A percentile compares a stretch with the other conserved stretches of the same genome.
Evolutionary conservation across 805 yeast species (phyloP).

Genomic region (Candida hungchunana): DNA sequence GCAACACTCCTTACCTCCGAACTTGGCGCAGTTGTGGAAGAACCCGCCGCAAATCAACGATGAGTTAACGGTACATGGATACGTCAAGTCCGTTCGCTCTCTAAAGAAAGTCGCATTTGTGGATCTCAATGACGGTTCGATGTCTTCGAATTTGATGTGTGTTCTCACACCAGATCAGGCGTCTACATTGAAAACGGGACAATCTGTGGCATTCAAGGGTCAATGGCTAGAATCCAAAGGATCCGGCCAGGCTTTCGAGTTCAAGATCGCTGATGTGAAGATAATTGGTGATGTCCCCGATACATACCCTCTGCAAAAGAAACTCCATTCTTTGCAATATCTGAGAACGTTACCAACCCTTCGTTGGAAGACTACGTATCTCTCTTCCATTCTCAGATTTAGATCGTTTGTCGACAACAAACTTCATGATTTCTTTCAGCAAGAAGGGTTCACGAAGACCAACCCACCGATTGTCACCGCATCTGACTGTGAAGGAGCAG

Average conservation of each 20-base stretch:
- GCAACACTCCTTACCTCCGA: slow-evolving; percentile 11
- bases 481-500: slow-evolving; percentile 97
- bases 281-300: slow-evolving; percentile 60
- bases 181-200: slow-evolving; percentile 38
- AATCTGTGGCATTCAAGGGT: slow-evolving; percentile 41
- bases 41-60: slow-evolving; percentile 28
- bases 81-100: slow-evolving; percentile 67
- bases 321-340: slow-evolving; percentile 59
- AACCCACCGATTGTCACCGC: slow-evolving; percentile 84
- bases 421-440: slow-evolving; percentile 50
- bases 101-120: slow-evolving; percentile 77
- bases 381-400: slow-evolving; percentile 64
- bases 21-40: slow-evolving; percentile 14
- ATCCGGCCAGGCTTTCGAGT: slow-evolving; percentile 49
- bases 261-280: slow-evolving; percentile 36
- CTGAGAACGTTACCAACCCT: slow-evolving; percentile 71
- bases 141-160: slow-evolving; percentile 48
- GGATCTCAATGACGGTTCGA: slow-evolving; percentile 77
- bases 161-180: slow-evolving; percentile 41
- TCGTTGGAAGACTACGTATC: slow-evolving; percentile 67
- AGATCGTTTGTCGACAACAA: slow-evolving; percentile 62
- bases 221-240: slow-evolving; percentile 44
- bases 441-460: slow-evolving; percentile 59
- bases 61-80: slow-evolving; percentile 54
- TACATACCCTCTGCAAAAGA: slow-evolving; percentile 80